phyloP scores from a whole-genome alignment of 768 basidiomycete species.

The Pulveroboletus sp. region DNA sequence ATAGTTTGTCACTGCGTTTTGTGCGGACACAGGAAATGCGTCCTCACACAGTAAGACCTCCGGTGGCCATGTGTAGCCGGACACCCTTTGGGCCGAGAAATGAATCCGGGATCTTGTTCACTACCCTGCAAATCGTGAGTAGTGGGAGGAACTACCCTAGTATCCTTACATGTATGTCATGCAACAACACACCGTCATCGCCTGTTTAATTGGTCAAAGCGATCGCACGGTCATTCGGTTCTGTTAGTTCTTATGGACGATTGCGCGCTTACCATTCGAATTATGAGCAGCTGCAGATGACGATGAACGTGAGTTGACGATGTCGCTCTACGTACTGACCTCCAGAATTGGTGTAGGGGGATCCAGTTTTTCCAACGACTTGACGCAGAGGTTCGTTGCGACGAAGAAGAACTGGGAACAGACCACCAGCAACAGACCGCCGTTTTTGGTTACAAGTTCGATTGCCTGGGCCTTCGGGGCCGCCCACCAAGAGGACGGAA shows the following conservation, averaged over 20 bases:
- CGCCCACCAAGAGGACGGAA: neutral
- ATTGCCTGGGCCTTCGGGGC: neutral
- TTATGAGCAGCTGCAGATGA: constrained; percentile 43
- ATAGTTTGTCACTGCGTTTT: neutral
- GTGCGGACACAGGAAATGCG: neutral
- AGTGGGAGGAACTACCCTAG: neutral
- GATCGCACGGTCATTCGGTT: neutral
- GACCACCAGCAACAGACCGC: constrained; percentile 61
- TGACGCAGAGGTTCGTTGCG: constrained; percentile 59
- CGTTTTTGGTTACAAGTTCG: constrained; percentile 36
- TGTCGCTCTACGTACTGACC: constrained; percentile 31
- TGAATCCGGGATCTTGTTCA: constrained; percentile 49
- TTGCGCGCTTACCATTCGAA: constrained; percentile 60
- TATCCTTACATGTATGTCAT: constrained; percentile 43
- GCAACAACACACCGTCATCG: constrained; percentile 50
- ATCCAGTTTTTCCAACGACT: constrained; percentile 54
- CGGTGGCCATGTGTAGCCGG: constrained; percentile 47
- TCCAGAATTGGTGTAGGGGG: constrained; percentile 55
- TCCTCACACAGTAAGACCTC: constrained; percentile 63
- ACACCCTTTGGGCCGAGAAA: constrained; percentile 68
- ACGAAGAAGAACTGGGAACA: constrained; percentile 57
- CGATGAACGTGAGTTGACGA: neutral
- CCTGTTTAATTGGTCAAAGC: constrained; percentile 29
- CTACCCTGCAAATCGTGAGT: constrained; percentile 27
- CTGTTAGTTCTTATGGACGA: too few species aligned